Evolutionary conservation across 78 protist genomes (phyloP).

Genomic region (Guillardia theta): DNA sequence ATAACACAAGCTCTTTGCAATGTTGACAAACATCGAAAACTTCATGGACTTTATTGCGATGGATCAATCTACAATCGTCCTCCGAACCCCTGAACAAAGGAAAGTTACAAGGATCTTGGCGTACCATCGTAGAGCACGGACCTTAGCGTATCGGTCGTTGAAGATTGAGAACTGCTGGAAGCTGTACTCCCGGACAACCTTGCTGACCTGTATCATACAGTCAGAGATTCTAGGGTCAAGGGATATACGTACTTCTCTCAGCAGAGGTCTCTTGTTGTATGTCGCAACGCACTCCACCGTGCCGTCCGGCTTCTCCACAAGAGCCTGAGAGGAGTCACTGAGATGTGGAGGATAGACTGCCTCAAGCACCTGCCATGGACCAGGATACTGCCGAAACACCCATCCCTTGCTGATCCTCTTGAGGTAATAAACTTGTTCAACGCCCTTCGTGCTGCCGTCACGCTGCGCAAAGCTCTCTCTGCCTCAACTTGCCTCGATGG

Average conservation of each 20-base stretch:
- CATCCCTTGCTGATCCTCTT: neutral
- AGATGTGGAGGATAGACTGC: neutral
- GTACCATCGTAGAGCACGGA: too few relatives aligned
- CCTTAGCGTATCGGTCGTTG: conserved; percentile 15
- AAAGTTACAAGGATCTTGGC: too few relatives aligned
- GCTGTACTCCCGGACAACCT: neutral
- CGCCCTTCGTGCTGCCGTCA: neutral
- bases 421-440: neutral
- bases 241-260: neutral
- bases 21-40: too few relatives aligned
- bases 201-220: too few relatives aligned
- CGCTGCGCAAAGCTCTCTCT: neutral
- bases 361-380: neutral
- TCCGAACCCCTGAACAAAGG: too few relatives aligned
- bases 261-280: neutral
- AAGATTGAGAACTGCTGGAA: neutral
- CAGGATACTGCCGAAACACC: neutral
- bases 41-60: too few relatives aligned
- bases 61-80: too few relatives aligned
- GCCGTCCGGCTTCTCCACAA: neutral
- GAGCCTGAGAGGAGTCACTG: neutral
- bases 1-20: too few relatives aligned
- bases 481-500: neutral
- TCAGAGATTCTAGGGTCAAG: neutral
- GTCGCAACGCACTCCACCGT: neutral